A percentile compares a stretch with the other conserved stretches of the same genome.
Conservation (phyloP, 2,329 filamentous ascomycete species). For the Rachicladosporium sp. region DNA sequence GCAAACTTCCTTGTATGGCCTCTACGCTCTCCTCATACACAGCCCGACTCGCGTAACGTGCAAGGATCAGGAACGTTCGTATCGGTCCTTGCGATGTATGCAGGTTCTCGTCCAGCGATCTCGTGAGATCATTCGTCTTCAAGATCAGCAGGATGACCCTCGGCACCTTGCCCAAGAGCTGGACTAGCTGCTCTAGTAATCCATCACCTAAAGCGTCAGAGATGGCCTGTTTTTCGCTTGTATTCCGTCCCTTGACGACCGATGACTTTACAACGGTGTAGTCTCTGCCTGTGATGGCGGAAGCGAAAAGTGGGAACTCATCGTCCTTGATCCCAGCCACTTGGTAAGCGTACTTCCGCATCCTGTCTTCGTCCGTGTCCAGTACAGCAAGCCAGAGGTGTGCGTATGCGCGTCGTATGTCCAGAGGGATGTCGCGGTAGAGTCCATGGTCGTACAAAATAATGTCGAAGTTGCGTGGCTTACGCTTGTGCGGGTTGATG, state of each 20-base stretch:
- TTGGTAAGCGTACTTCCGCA: slow-evolving; percentile 80
- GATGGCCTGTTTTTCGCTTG: slow-evolving; percentile 76
- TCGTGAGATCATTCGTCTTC: slow-evolving; percentile 94
- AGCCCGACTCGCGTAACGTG: slow-evolving; percentile 48
- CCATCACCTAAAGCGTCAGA: slow-evolving; percentile 74
- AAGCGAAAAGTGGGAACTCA: slow-evolving; percentile 89
- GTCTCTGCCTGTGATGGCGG: slow-evolving; percentile 89
- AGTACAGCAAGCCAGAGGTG: slow-evolving; percentile 97
- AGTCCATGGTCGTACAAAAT: slow-evolving; percentile 95
- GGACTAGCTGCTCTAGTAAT: slow-evolving; percentile 75
- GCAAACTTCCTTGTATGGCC: slow-evolving; percentile 34
- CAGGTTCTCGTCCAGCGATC: slow-evolving; percentile 82
- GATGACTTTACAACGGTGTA: slow-evolving; percentile 56
- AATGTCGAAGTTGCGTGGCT: slow-evolving; percentile 73
- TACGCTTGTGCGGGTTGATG: slow-evolving; percentile 50
- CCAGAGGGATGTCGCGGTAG: slow-evolving; percentile 78
- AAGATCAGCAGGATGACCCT: slow-evolving; percentile 87
- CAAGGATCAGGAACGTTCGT: slow-evolving; percentile 52
- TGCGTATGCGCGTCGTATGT: slow-evolving; percentile 73
- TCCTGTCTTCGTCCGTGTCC: slow-evolving; percentile 69
- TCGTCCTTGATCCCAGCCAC: slow-evolving; percentile 81
- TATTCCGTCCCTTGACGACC: slow-evolving; percentile 49
- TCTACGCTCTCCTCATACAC: slow-evolving; percentile 52
- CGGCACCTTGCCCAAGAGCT: slow-evolving; percentile 77
- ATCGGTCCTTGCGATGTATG: slow-evolving; percentile 56